Evolutionary conservation across 805 yeast genomes (phyloP).

Genomic region (Torulaspora franciscae): DNA sequence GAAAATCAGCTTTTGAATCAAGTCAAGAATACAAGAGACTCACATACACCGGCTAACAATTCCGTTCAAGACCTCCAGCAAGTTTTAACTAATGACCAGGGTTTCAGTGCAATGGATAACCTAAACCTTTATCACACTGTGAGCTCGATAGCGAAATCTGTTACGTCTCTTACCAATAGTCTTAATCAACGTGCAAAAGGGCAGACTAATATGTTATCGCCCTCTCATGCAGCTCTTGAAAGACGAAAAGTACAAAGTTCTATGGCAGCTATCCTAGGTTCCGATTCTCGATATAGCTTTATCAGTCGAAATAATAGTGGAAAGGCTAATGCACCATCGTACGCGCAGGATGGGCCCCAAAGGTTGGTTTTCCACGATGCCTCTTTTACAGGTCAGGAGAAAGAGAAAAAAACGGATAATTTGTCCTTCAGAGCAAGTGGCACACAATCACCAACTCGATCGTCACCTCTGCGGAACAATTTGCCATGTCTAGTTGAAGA

Average conservation of each 20-base stretch:
- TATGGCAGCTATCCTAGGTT: slow-evolving; percentile 11
- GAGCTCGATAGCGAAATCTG: slow-evolving; percentile 34
- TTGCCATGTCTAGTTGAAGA: slow-evolving; percentile 11
- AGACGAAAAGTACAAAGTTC: slow-evolving; percentile 29
- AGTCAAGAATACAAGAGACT: slow-evolving; percentile 15
- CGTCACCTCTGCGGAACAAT: slow-evolving; percentile 20
- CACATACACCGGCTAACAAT: slow-evolving; percentile 1
- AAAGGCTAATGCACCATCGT: neutral
- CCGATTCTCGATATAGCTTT: slow-evolving; percentile 12
- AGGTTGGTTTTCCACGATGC: slow-evolving; percentile 23
- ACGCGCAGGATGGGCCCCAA: slow-evolving; percentile 22
- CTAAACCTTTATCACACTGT: slow-evolving; percentile 35
- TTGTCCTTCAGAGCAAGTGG: slow-evolving; percentile 1
- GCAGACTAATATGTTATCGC: slow-evolving; percentile 17
- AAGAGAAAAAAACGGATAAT: neutral
- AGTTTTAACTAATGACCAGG: neutral
- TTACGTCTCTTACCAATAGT: slow-evolving; percentile 33
- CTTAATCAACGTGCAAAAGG: slow-evolving; percentile 15
- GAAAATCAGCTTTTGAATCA: slow-evolving; percentile 39
- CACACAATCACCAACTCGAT: slow-evolving; percentile 8
- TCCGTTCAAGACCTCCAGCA: neutral
- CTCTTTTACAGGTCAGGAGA: neutral
- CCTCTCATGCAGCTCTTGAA: slow-evolving; percentile 22
- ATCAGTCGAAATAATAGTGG: slow-evolving; percentile 11
- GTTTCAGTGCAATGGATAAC: slow-evolving; percentile 34